These are phyloP conservation scores for Sistotremastrum niveocremeum DNA, from an alignment of 768 basidiomycete genomes.

Conservation along the genomic window DNA sequence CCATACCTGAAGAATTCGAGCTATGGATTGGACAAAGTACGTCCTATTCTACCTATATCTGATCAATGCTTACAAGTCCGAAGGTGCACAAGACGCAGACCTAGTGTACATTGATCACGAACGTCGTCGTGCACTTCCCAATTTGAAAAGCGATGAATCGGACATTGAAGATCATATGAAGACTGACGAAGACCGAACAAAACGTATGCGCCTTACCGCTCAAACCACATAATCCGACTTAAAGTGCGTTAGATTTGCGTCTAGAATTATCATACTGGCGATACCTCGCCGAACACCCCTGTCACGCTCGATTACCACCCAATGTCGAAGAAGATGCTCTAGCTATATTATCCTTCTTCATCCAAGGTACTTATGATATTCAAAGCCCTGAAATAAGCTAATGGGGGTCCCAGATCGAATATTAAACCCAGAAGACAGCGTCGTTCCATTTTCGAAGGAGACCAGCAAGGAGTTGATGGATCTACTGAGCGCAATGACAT, in stretches of 20 bases:
- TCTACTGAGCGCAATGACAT: neutral
- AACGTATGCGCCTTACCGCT: neutral
- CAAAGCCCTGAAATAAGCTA: neutral
- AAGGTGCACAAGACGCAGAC: neutral
- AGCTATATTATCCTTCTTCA: neutral
- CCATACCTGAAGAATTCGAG: constrained; percentile 1
- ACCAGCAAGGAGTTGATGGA: constrained; percentile 1
- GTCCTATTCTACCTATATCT: neutral
- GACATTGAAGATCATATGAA: neutral
- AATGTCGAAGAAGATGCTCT: constrained; percentile 3
- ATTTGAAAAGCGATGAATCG: neutral
- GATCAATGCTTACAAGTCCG: neutral
- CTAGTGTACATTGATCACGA: constrained; percentile 1
- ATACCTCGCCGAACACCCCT: constrained; percentile 1
- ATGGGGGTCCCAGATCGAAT: neutral
- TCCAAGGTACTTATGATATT: neutral
- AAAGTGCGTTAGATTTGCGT: neutral
- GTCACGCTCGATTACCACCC: neutral
- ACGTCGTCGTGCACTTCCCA: neutral
- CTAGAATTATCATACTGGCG: constrained; percentile 1
- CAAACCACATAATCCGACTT: neutral
- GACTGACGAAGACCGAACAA: neutral
- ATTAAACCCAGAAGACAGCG: constrained; percentile 3
- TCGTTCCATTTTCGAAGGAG: constrained; percentile 3
- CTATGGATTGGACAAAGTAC: neutral